Conservation (phyloP, 352 stramenopile species). For the Aphanomyces astaci region DNA sequence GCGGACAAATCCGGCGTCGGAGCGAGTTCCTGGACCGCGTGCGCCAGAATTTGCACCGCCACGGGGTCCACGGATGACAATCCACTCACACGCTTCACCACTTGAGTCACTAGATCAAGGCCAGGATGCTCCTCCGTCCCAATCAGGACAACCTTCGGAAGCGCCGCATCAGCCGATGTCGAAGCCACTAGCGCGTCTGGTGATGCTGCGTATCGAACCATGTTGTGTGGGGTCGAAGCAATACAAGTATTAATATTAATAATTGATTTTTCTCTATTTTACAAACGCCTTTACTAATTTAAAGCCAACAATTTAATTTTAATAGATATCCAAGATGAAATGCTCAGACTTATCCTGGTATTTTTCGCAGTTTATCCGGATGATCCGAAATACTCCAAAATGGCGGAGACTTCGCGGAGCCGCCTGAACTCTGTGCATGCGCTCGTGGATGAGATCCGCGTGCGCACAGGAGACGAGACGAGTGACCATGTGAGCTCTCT, state of each 20-base stretch:
- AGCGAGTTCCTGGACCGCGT: conserved; percentile 7
- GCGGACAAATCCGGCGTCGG: neutral
- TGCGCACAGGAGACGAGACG: neutral
- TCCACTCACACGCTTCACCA: neutral
- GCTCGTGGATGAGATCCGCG: conserved; percentile 6
- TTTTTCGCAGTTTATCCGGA: conserved; percentile 12
- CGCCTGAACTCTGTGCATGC: conserved; percentile 19
- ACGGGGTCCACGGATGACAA: neutral
- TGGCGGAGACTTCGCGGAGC: neutral
- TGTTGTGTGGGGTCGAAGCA: neutral
- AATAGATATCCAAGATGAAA: too few species aligned
- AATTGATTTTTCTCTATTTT: too few species aligned
- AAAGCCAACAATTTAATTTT: too few species aligned
- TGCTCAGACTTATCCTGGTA: too few species aligned
- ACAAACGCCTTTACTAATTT: too few species aligned
- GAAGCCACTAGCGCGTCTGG: neutral
- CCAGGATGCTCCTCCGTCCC: conserved; percentile 5
- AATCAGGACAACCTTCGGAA: conserved; percentile 21
- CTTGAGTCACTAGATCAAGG: neutral
- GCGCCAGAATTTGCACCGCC: neutral
- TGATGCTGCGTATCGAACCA: conserved; percentile 14
- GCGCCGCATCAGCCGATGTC: neutral
- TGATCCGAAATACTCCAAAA: neutral
- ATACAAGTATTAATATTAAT: too few species aligned
- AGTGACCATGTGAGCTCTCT: neutral